A percentile compares a stretch with the other conserved stretches of the same genome.
These are phyloP conservation scores for Garcia nutans DNA, from an alignment of 345 rosid genomes.

Conservation along the genomic window DNA sequence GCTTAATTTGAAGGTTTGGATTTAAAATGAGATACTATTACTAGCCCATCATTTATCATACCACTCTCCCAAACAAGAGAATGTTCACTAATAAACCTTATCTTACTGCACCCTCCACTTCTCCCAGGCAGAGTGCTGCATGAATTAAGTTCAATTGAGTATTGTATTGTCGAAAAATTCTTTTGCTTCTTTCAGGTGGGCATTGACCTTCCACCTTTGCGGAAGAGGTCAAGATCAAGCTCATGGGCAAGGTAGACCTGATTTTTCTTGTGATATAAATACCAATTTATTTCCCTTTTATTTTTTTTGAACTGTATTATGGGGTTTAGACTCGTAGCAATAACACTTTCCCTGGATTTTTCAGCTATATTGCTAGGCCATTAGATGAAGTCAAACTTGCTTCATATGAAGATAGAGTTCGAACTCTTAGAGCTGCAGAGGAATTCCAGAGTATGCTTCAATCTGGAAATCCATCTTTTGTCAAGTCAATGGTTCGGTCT, in stretches of 20 bases:
- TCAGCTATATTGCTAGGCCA: constrained; percentile 53
- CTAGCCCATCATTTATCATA: no score
- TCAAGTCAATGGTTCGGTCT: constrained; percentile 68
- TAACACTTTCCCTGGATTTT: not conserved
- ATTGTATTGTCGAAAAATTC: not conserved
- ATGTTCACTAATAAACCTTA: no score
- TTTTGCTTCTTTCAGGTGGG: constrained; percentile 26
- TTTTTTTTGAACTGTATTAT: not conserved
- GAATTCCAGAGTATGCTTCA: constrained; percentile 35
- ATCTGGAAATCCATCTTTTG: constrained; percentile 49
- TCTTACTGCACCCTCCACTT: no score
- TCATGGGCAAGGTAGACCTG: constrained; percentile 37
- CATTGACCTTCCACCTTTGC: constrained; percentile 16
- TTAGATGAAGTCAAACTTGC: constrained; percentile 48
- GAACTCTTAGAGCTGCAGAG: constrained; percentile 45
- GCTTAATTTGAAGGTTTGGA: no score
- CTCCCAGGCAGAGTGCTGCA: no score
- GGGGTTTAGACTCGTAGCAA: no score
- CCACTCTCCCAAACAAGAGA: no score
- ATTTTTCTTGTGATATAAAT: not conserved
- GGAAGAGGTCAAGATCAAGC: constrained; percentile 29
- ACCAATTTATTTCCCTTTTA: not conserved
- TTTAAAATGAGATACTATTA: no score
- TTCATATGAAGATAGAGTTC: constrained; percentile 39
- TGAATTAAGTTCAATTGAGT: not conserved